Evolutionary conservation across 2,329 filamentous ascomycete genomes (phyloP).

Genomic region (Keithomyces neogunnii): DNA sequence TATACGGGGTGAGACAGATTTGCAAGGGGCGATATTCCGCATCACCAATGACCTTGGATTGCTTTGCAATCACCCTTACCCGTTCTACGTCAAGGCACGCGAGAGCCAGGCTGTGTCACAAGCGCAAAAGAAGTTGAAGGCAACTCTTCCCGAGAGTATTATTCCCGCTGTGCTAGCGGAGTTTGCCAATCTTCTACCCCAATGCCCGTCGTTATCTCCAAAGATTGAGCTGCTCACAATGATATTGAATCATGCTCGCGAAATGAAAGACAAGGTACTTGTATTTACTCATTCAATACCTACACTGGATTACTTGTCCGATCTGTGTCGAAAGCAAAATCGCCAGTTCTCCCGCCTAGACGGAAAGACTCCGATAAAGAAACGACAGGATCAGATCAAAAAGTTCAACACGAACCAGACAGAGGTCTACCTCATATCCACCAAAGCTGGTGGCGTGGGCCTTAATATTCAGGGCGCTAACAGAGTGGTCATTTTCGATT

Average conservation of each 20-base stretch:
- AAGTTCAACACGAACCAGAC: constrained; percentile 53
- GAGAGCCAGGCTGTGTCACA: constrained; percentile 1
- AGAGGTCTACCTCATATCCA: constrained; percentile 73
- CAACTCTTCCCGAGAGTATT: constrained; percentile 17
- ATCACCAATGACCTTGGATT: constrained; percentile 30
- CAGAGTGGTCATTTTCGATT: constrained; percentile 80
- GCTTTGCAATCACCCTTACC: constrained; percentile 45
- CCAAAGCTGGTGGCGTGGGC: constrained; percentile 70
- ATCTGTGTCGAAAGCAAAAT: constrained; percentile 40
- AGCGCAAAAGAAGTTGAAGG: constrained; percentile 7
- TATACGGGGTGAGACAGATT: neutral
- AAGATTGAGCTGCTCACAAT: constrained; percentile 59
- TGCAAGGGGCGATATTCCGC: constrained; percentile 23
- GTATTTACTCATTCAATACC: constrained; percentile 69
- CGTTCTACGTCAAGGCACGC: constrained; percentile 27
- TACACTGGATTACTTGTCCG: constrained; percentile 61
- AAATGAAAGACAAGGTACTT: constrained; percentile 62
- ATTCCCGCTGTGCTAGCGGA: constrained; percentile 23
- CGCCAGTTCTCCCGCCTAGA: constrained; percentile 55
- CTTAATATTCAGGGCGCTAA: constrained; percentile 80
- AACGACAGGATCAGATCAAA: constrained; percentile 56
- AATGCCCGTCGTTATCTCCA: constrained; percentile 48
- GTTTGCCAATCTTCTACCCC: constrained; percentile 27
- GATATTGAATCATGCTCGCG: constrained; percentile 59
- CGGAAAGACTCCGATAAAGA: constrained; percentile 47